Percentiles rank a stretch among this genome's conserved stretches.
Conservation (phyloP, 1,284 basidiomycete species). For the Ganoderma lucidum region DNA sequence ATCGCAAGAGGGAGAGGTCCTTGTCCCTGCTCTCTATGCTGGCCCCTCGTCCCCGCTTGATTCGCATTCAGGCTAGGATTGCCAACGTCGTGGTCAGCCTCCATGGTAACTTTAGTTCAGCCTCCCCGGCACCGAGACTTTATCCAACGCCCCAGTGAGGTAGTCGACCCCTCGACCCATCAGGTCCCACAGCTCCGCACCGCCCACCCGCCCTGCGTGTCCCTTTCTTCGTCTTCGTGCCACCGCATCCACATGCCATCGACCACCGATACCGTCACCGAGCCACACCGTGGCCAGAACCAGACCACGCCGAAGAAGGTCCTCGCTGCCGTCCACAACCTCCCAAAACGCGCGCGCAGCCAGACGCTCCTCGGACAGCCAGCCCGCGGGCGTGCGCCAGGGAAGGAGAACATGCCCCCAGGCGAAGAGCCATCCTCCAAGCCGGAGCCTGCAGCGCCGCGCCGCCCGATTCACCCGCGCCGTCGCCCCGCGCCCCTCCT, state of each 20-base stretch:
- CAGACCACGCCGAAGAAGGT: constrained; percentile 31
- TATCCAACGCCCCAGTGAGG: not conserved
- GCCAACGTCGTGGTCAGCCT: not conserved
- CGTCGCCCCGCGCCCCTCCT: constrained; percentile 28
- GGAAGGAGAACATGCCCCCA: constrained; percentile 35
- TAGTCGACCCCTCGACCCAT: not conserved
- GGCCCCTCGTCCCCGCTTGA: not conserved
- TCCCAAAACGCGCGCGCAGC: constrained; percentile 35
- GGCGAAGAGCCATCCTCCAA: not conserved
- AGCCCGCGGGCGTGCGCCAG: constrained; percentile 16
- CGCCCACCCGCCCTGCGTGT: not conserved
- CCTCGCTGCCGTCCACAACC: constrained; percentile 37
- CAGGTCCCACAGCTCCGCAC: not conserved
- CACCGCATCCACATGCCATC: constrained; percentile 17
- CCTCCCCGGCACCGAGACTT: constrained; percentile 6
- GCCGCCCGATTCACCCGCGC: constrained; percentile 16
- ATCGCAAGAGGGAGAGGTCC: too few relatives aligned
- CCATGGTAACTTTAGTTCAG: not conserved
- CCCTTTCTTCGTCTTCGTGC: not conserved
- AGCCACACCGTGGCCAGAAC: constrained; percentile 2
- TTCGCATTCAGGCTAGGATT: not conserved
- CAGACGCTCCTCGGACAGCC: constrained; percentile 20
- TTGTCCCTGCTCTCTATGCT: not conserved
- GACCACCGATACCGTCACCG: constrained; percentile 4
- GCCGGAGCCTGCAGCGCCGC: not conserved